Percentiles rank a stretch among this genome's conserved stretches.
phyloP scores from a whole-genome alignment of 2,329 filamentous ascomycete species.

The Dactylellina leptospora region DNA sequence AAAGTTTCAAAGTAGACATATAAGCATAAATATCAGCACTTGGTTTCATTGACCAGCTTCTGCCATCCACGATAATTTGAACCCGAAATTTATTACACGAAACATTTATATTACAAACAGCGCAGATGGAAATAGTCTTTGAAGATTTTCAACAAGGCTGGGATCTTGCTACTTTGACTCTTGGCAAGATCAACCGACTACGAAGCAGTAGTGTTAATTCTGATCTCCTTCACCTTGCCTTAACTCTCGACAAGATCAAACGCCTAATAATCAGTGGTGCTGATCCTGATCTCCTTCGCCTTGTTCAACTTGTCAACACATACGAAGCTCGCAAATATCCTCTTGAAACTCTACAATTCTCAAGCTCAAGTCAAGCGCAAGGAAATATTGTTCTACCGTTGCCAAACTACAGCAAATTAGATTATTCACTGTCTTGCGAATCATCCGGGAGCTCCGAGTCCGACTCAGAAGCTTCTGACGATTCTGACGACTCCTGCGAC shows the following conservation, averaged over 20 bases:
- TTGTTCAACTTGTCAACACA: slow-evolving; percentile 16
- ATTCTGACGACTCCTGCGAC: slow-evolving; percentile 3
- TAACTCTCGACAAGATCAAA: neutral
- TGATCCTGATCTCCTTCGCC: slow-evolving; percentile 1
- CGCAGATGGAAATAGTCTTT: slow-evolving; percentile 8
- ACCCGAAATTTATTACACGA: slow-evolving; percentile 5
- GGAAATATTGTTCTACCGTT: neutral
- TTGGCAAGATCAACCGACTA: slow-evolving; percentile 9
- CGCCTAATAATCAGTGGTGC: neutral
- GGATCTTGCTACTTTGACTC: slow-evolving; percentile 1
- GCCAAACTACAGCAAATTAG: neutral
- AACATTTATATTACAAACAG: neutral
- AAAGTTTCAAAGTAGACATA: neutral
- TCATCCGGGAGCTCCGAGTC: slow-evolving; percentile 6
- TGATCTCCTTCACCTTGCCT: slow-evolving; percentile 1
- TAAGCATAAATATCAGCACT: neutral
- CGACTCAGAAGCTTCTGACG: neutral
- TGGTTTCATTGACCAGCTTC: neutral
- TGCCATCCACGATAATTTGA: neutral
- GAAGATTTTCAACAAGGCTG: slow-evolving; percentile 1
- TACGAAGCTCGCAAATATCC: slow-evolving; percentile 6
- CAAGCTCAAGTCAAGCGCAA: neutral
- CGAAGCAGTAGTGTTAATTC: neutral
- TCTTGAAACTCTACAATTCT: slow-evolving; percentile 5
- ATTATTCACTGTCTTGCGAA: neutral